Conservation (phyloP, 2,329 filamentous ascomycete genomes). For the Xylaria digitata region DNA sequence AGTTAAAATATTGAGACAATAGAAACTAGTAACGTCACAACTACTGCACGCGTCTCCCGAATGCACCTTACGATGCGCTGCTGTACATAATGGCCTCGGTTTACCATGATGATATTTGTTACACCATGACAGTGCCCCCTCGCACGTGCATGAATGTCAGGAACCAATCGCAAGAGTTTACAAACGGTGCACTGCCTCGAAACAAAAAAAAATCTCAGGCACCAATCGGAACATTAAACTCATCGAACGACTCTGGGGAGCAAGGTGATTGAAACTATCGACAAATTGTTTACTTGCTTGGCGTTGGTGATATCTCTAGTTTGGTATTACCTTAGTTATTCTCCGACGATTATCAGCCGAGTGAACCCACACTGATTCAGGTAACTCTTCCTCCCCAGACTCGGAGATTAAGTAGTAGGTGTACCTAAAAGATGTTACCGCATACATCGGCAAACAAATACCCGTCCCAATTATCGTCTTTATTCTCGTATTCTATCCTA, state of each 20-base stretch:
- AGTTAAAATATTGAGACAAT: too few species aligned
- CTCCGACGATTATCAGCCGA: not conserved
- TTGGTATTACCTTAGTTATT: not conserved
- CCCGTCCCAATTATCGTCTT: slow-evolving; percentile 1
- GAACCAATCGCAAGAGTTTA: slow-evolving; percentile 14
- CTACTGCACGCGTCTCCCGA: too few species aligned
- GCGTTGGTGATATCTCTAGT: not conserved
- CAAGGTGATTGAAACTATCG: slow-evolving; percentile 11
- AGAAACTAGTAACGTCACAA: too few species aligned
- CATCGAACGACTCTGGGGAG: too few species aligned
- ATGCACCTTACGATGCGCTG: too few species aligned
- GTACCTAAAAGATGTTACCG: slow-evolving; percentile 3
- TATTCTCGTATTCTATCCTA: slow-evolving; percentile 13
- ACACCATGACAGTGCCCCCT: too few species aligned
- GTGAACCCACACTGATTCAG: slow-evolving; percentile 1
- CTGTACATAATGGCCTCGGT: not conserved
- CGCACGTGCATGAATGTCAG: not conserved
- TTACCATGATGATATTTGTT: too few species aligned
- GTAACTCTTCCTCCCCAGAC: slow-evolving; percentile 15
- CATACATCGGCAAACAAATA: slow-evolving; percentile 20
- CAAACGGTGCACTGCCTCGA: not conserved
- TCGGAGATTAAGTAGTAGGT: slow-evolving; percentile 1
- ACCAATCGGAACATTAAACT: slow-evolving; percentile 24
- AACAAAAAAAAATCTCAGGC: slow-evolving; percentile 16
- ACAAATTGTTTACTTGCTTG: slow-evolving; percentile 13